Evolutionary conservation across 2,329 filamentous ascomycete genomes (phyloP), one percentile per base, ranked within the genome.

Genomic region (Fusarium fracticaudum): DNA sequence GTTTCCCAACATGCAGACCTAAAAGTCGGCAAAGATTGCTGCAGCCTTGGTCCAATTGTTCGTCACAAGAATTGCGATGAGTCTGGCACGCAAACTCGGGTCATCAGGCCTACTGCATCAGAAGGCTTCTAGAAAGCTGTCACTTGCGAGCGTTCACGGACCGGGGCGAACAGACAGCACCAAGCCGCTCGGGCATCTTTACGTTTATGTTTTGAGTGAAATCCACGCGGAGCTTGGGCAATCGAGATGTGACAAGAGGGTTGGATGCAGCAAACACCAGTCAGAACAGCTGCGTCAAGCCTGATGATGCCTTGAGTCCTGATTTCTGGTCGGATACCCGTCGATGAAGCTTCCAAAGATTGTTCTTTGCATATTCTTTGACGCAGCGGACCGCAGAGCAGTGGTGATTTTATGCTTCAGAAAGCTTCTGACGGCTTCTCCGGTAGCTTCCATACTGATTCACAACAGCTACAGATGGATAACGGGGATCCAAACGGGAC

Each of bases 101-200:
- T 62, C 58, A 54, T 62, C 62, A 61, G 67, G 64, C 71, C 55
- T 60, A 40, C 60, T 69, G 74, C 72, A 72, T 55, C 67, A 71
- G 55, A 71, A 68, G 54, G 58, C 48, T 79, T 78, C 78, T 79
- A 69, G 78, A 77, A 78, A 66, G 59, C 47, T 62, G 55, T 64
- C 60, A 50, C 60, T 58, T 48, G 58, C 47, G 62, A 72, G 63
- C 47, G 62, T 69, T 73, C 53, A 67, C 71, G 58, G 63, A 59
- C 66, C 59, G 61, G 60, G 44, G 65, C 41, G 72, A 67, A 71
- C 55, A 69, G 65, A 66, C 61, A 68, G 61, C 45, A 66, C 59
- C 73, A 66, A 59, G 48, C 61, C 44, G 60, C 53, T 60, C 60
- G 64, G 66, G 24, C 33, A 55, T 58, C 53, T 59, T 48, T 51